Percentiles rank a stretch among this genome's conserved stretches.
Evolutionary conservation across 176 grass and related monocot genomes (phyloP).

Genomic region (Guadua angustifolia): DNA sequence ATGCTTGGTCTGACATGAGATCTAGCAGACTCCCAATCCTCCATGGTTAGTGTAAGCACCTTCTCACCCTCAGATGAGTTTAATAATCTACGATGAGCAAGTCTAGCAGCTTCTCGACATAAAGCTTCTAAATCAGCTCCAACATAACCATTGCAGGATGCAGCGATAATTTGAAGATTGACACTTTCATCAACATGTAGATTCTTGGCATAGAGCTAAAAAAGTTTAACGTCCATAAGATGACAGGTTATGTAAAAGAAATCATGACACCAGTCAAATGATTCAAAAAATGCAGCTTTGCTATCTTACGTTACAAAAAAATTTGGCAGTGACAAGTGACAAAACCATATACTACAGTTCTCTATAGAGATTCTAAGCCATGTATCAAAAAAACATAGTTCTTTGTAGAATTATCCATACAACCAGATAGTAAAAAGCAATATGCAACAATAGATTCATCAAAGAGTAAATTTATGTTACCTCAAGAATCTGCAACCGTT

Average conservation of each 20-base stretch:
- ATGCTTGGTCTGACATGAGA: conserved; percentile 68
- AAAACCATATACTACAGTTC: background rate
- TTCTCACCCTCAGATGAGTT: conserved; percentile 34
- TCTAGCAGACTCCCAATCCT: conserved; percentile 79
- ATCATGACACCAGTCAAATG: background rate
- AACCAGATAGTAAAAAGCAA: background rate
- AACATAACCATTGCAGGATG: conserved; percentile 88
- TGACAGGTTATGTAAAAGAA: conserved; percentile 6
- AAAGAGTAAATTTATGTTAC: conserved; percentile 33
- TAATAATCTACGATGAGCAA: conserved; percentile 62
- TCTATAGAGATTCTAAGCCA: background rate
- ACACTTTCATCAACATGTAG: conserved; percentile 69
- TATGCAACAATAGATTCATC: background rate
- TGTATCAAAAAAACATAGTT: background rate
- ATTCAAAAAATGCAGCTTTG: conserved; percentile 7
- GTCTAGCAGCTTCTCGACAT: conserved; percentile 70
- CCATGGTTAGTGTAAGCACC: conserved; percentile 55
- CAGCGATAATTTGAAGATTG: conserved; percentile 72
- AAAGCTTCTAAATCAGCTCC: conserved; percentile 87
- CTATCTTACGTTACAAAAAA: background rate
- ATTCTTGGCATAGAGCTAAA: conserved; percentile 78
- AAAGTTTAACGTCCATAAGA: conserved; percentile 35
- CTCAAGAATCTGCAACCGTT: conserved; percentile 84
- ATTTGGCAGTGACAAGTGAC: conserved; percentile 16
- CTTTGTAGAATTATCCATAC: conserved; percentile 9